phyloP scores from a whole-genome alignment of 495 filamentous ascomycete genomes.

The Penicillium silybi region DNA sequence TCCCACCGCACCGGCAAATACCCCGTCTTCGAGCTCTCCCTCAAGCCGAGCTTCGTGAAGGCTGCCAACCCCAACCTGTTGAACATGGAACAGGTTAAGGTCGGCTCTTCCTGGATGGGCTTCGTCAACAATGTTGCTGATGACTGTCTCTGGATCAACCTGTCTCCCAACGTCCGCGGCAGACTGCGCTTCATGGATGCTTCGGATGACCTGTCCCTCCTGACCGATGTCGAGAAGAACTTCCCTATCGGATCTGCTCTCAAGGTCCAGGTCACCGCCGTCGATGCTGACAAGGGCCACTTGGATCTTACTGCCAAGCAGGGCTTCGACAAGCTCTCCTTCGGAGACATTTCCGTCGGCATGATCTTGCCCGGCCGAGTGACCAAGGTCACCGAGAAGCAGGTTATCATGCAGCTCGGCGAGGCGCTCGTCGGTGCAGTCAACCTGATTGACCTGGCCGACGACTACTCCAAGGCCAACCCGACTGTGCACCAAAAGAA shows the following conservation, averaged over 20 bases:
- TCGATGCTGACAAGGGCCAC: slow-evolving; percentile 68
- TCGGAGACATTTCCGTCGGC: slow-evolving; percentile 65
- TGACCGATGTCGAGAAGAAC: slow-evolving; percentile 71
- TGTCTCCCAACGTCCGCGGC: slow-evolving; percentile 88
- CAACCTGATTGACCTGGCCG: slow-evolving; percentile 71
- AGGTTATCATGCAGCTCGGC: slow-evolving; percentile 80
- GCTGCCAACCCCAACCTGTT: slow-evolving; percentile 54
- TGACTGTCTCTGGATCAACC: slow-evolving; percentile 78
- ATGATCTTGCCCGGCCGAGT: slow-evolving; percentile 80
- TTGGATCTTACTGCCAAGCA: slow-evolving; percentile 79
- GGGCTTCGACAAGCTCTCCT: slow-evolving; percentile 51
- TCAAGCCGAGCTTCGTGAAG: slow-evolving; percentile 65
- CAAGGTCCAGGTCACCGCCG: slow-evolving; percentile 66
- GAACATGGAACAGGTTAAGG: slow-evolving; percentile 67
- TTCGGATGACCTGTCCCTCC: slow-evolving; percentile 73
- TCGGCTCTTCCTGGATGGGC: slow-evolving; percentile 65
- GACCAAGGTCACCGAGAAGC: slow-evolving; percentile 78
- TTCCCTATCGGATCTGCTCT: slow-evolving; percentile 88
- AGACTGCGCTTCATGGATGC: slow-evolving; percentile 76
- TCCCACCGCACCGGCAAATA: slow-evolving; percentile 72
- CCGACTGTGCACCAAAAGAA: slow-evolving; percentile 70
- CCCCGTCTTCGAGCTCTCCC: slow-evolving; percentile 84
- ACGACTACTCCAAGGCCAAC: slow-evolving; percentile 76
- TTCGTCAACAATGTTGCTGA: slow-evolving; percentile 86
- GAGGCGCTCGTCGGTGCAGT: slow-evolving; percentile 70